phyloP scores from a whole-genome alignment of 1,284 basidiomycete genomes.

The Heliocybe sulcata region DNA sequence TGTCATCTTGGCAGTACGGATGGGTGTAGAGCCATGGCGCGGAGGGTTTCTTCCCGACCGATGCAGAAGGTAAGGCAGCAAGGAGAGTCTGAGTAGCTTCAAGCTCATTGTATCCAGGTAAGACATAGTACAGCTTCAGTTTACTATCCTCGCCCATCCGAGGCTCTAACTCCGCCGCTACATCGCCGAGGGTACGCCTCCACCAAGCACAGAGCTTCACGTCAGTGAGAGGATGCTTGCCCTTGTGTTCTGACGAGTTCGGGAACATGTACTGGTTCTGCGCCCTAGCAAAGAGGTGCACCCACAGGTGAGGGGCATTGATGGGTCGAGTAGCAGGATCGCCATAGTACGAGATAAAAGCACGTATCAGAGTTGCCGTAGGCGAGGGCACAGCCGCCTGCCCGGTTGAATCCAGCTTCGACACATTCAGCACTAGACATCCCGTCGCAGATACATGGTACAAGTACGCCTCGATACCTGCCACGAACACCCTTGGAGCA shows the following conservation, averaged over 20 bases:
- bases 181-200: slow-evolving; percentile 65
- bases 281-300: slow-evolving; percentile 89
- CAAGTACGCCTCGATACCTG: slow-evolving; percentile 78
- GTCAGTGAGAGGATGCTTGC: slow-evolving; percentile 78
- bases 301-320: slow-evolving; percentile 49
- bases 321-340: slow-evolving; percentile 60
- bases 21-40: slow-evolving; percentile 66
- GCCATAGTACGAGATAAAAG: slow-evolving; percentile 66
- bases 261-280: slow-evolving; percentile 94
- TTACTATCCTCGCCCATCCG: slow-evolving; percentile 12
- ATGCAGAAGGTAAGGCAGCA: slow-evolving; percentile 22
- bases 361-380: slow-evolving; percentile 60
- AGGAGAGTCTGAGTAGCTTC: slow-evolving; percentile 66
- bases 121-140: slow-evolving; percentile 51
- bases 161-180: slow-evolving; percentile 33
- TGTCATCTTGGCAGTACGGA: slow-evolving; percentile 57
- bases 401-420: slow-evolving; percentile 93
- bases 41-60: slow-evolving; percentile 3
- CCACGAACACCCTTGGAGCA: slow-evolving; percentile 53
- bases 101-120: slow-evolving; percentile 66
- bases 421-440: slow-evolving; percentile 80
- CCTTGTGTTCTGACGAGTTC: slow-evolving; percentile 69
- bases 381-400: slow-evolving; percentile 56
- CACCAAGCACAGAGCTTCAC: slow-evolving; percentile 88
- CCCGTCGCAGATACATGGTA: slow-evolving; percentile 70